phyloP scores from a whole-genome alignment of 257 asterid genomes.

The Jacaranda mimosifolia region DNA sequence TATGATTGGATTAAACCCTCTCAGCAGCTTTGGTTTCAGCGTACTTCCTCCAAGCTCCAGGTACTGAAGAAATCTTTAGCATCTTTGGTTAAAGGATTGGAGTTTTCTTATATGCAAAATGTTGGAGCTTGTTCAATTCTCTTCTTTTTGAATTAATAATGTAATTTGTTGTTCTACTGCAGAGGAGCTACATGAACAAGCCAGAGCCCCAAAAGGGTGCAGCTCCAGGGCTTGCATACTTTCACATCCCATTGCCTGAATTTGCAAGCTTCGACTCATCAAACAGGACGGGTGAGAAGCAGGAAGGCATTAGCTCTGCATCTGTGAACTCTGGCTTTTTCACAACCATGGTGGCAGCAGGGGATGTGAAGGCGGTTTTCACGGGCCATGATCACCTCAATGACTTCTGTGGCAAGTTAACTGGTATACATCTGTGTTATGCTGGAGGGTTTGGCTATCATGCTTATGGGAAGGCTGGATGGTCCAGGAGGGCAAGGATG shows the following conservation, averaged over 20 bases:
- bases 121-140: not conserved
- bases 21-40: conserved; percentile 91
- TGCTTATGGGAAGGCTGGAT: conserved; percentile 94
- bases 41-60: conserved; percentile 70
- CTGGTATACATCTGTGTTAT: conserved; percentile 78
- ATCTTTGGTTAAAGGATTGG: not conserved
- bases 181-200: conserved; percentile 63
- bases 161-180: conserved; percentile 31
- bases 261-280: conserved; percentile 79
- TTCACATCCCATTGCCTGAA: conserved; percentile 96
- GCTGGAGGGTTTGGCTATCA: conserved; percentile 98
- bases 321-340: conserved; percentile 87
- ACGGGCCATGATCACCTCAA: conserved; percentile 93
- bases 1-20: conserved; percentile 95
- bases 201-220: conserved; percentile 71
- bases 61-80: conserved; percentile 44
- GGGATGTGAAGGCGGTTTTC: conserved; percentile 94
- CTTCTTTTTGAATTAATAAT: not conserved
- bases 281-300: conserved; percentile 78
- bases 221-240: conserved; percentile 91
- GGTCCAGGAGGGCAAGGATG: conserved; percentile 97
- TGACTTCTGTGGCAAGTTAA: conserved; percentile 87
- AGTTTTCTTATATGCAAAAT: not conserved
- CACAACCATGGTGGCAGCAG: conserved; percentile 80
- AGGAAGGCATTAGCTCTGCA: conserved; percentile 92